Conservation (phyloP, 2,329 filamentous ascomycete species). For the Zarea fungicola region DNA sequence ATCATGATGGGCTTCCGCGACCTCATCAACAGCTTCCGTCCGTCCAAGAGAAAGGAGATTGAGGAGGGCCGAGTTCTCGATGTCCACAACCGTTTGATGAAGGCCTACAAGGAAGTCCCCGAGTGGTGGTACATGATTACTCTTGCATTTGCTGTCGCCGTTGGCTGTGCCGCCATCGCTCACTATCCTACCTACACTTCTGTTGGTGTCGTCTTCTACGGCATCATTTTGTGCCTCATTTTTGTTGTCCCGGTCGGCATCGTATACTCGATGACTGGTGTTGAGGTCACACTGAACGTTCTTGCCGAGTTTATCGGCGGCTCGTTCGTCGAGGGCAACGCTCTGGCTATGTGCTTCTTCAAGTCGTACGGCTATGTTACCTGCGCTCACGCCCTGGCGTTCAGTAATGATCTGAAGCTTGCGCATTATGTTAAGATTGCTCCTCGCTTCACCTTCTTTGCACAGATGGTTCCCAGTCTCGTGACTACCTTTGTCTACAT, state of each 20-base stretch:
- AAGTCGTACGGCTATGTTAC: conserved; percentile 32
- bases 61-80: conserved; percentile 19
- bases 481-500: conserved; percentile 42
- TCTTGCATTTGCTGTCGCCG: conserved; percentile 29
- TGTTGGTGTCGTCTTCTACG: conserved; percentile 35
- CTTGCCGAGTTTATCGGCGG: conserved; percentile 39
- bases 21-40: conserved; percentile 19
- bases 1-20: conserved; percentile 22
- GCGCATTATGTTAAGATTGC: conserved; percentile 48
- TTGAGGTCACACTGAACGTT: conserved; percentile 35
- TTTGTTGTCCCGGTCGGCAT: conserved; percentile 40
- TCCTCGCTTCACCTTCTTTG: conserved; percentile 40
- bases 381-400: conserved; percentile 23
- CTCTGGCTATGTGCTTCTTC: conserved; percentile 30
- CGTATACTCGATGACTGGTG: conserved; percentile 40
- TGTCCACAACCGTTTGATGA: conserved; percentile 29
- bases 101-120: conserved; percentile 28
- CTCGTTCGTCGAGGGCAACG: conserved; percentile 30
- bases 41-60: conserved; percentile 18
- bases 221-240: conserved; percentile 33
- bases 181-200: conserved; percentile 37
- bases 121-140: conserved; percentile 38
- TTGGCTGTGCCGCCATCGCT: conserved; percentile 33
- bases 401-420: conserved; percentile 43
- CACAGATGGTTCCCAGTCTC: conserved; percentile 41